Base-by-base conservation (phyloP, 1,139 yeast genomes). In the Yamadazyma sp. region DNA sequence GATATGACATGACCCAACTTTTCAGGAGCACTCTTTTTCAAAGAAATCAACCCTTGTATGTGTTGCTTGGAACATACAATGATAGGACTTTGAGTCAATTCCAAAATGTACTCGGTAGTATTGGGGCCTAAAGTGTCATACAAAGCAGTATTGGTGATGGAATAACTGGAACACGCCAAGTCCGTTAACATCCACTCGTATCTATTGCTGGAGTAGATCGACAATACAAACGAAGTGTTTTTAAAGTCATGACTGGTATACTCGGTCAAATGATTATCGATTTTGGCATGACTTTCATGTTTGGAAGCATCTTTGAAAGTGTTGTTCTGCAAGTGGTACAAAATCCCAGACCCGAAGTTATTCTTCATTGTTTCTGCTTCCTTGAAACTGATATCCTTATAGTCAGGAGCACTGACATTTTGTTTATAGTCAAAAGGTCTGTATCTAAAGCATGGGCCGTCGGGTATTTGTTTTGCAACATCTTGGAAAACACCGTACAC, bases 61-160 rank as follows among this genome's bases (percentile, higher is more conserved):
- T 68, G 67, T 35, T 62, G 59, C 32, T 52, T 59, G 6, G 71
- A 60, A 35, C 66, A 52, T 7, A 66, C 53, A 17, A 69, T 59
- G 1, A 66, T 55, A 1, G 75, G 75, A 23, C 69, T 60, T 34
- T 60, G 52, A 25, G 73, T 67, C 31, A 55, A 49, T 33, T 57
- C 58, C 44, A 69, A 57, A 33, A 69, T 67, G 45, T 55, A 64
- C 43, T 53, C 54, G 4, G 73, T 64, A 20, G 69, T 59, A 11
- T 55, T 59, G 1, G 56, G 58, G 2, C 74, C 74, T 46, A 68
- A 61, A 31, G 69, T 68, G 42, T 69, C 74, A 43, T 69, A 69
- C 37, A 69, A 57, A 1, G 73, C 67, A 14, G 73, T 66, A 41
- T 56, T 61, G 30, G 73, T 62, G 36, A 69, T 56, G 6, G 70